Conservation (phyloP, 305 asterid genomes). For the Petunia hybrid region DNA sequence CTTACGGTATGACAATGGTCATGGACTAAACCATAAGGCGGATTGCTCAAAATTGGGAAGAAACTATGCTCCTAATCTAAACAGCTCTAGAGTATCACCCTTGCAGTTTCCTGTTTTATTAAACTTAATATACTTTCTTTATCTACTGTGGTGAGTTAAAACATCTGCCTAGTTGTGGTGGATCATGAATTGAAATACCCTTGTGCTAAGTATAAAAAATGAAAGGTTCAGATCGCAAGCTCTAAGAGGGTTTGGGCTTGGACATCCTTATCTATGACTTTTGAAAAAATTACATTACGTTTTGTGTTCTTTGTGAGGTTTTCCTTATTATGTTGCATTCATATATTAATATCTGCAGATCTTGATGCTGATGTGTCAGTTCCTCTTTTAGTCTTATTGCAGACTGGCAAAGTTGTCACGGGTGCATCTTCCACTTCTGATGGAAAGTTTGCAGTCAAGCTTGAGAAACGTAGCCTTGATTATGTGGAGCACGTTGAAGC, state of each 20-base stretch:
- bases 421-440: constrained; percentile 59
- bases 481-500: constrained; percentile 67
- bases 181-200: not conserved
- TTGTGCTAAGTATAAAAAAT: constrained; percentile 1
- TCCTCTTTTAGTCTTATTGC: constrained; percentile 65
- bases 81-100: not conserved
- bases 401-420: constrained; percentile 80
- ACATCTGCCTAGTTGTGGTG: not conserved
- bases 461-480: constrained; percentile 72
- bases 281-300: not conserved
- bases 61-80: not conserved
- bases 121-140: not conserved
- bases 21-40: not conserved
- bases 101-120: not conserved
- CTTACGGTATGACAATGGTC: not conserved
- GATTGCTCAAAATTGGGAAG: constrained; percentile 10
- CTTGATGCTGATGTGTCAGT: constrained; percentile 39
- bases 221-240: not conserved
- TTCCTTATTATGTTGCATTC: not conserved
- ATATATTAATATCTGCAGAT: not conserved
- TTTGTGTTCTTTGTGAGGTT: not conserved
- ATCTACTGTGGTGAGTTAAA: not conserved
- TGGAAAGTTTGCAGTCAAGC: constrained; percentile 70
- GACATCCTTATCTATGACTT: constrained; percentile 11
- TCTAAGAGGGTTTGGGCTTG: not conserved